phyloP scores from a whole-genome alignment of 306 rosid species.

The Ochetophila trinervis region DNA sequence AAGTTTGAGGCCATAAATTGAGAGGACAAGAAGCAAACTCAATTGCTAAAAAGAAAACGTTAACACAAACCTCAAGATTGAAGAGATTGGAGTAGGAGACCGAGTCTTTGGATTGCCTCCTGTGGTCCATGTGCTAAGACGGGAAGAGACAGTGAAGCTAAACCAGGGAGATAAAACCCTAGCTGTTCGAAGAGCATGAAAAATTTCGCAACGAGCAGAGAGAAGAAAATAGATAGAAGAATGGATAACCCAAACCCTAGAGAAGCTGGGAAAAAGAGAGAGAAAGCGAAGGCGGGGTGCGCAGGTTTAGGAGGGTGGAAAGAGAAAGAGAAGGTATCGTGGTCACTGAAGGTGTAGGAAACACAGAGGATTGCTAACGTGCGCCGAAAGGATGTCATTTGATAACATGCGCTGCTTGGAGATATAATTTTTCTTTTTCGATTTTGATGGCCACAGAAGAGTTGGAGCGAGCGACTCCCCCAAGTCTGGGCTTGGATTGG shows the following conservation, averaged over 20 bases:
- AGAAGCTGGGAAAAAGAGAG: slow-evolving; percentile 29
- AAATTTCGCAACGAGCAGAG: slow-evolving; percentile 19
- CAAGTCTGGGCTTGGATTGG: background rate
- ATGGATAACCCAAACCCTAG: slow-evolving; percentile 26
- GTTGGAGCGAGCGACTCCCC: too few relatives aligned
- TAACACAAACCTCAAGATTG: slow-evolving; percentile 67
- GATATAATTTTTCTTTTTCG: background rate
- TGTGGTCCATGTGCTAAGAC: slow-evolving; percentile 55
- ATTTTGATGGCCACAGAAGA: background rate
- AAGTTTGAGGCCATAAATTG: background rate
- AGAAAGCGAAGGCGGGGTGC: slow-evolving; percentile 16
- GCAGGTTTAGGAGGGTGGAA: slow-evolving; percentile 12
- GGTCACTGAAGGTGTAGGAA: slow-evolving; percentile 28
- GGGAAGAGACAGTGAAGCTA: slow-evolving; percentile 18
- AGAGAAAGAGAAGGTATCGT: slow-evolving; percentile 9
- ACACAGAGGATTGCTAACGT: slow-evolving; percentile 32
- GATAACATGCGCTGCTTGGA: slow-evolving; percentile 37
- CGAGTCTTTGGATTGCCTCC: slow-evolving; percentile 56
- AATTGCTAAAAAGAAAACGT: slow-evolving; percentile 2
- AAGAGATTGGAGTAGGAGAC: slow-evolving; percentile 63
- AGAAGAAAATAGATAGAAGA: background rate
- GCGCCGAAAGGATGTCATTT: slow-evolving; percentile 24
- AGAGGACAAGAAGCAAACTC: background rate
- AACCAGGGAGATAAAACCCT: slow-evolving; percentile 24
- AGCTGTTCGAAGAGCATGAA: slow-evolving; percentile 35